Evolutionary conservation across 108 stramenopile genomes (phyloP), one percentile per base, ranked within the genome.

Genomic region (Cyclotella sp.): DNA sequence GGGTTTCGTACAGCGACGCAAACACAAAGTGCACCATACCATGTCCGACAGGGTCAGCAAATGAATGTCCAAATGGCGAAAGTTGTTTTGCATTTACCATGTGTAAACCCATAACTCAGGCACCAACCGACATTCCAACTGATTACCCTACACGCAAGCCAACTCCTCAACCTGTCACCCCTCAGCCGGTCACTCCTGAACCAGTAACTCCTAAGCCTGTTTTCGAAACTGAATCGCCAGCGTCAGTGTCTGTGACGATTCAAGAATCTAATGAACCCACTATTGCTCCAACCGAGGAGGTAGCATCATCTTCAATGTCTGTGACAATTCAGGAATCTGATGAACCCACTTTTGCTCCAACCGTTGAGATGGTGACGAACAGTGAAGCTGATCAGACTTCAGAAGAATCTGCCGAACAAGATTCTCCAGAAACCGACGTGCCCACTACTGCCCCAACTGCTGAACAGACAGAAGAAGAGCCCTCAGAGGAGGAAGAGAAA

Each of bases 1-100:
- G 94, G 19, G 78, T 43, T 26, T 85, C 87, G 45, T 95, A 89
- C 86, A 87, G 90, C 61, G 87, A 93, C 79, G 94, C 94, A 9
- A 69, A 89, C 19, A 27, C 68, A 29, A 77, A 83, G 40, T 95
- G 94, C 68, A 68, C 72, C 8, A 78, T 52, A 16, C 91, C 86
- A 15, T 95, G 94, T 77, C 88, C 90, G 26, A 57, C 58, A 53
- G 94, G 91, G 24, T 81, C 77, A 22, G 77, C 89, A 2, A 55
- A 76, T 26, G 90, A 89, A 53, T 95, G 94, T 77, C 90, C 91
- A 0, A 77, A 76, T 52, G 88, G 82, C n/a, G 78, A 93, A 69
- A 87, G 76, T 67, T 95, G 94, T 62, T 93, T 86, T 77, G 92
- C 94, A 75, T 83, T 91, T 87, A 43, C 87, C 87, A 18, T 87